Evolutionary conservation across 495 filamentous ascomycete genomes (phyloP).

Genomic region (Neohortaea acidophila): DNA sequence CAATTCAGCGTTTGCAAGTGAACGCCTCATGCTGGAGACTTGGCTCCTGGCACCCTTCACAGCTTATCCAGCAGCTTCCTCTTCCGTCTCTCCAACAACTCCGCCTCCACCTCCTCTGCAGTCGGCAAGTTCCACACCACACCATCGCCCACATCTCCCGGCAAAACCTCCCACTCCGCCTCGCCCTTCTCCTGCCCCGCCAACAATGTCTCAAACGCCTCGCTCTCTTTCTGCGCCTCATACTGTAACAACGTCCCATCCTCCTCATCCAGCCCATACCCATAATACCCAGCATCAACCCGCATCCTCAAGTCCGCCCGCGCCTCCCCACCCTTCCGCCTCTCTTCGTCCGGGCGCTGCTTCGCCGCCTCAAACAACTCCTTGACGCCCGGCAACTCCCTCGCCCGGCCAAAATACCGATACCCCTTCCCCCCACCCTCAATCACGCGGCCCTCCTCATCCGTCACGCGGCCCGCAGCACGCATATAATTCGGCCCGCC

Average conservation of each 20-base stretch:
- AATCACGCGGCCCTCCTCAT: conserved; percentile 84
- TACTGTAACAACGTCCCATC: conserved; percentile 72
- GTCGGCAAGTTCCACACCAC: conserved; percentile 72
- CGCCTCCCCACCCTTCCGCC: conserved; percentile 39
- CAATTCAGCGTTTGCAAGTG: not conserved
- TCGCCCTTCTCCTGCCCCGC: conserved; percentile 24
- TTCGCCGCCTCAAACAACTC: conserved; percentile 81
- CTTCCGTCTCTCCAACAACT: conserved; percentile 75
- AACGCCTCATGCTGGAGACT: not conserved
- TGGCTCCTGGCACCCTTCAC: conserved; percentile 37
- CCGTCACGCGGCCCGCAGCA: conserved; percentile 66
- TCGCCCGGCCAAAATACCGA: conserved; percentile 80
- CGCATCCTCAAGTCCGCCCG: conserved; percentile 59
- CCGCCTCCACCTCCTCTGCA: conserved; percentile 79
- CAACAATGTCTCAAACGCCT: conserved; percentile 54
- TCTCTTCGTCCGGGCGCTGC: conserved; percentile 37
- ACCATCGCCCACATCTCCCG: conserved; percentile 74
- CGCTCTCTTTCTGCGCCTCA: conserved; percentile 67
- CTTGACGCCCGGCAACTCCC: conserved; percentile 87
- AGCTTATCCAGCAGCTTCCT: conserved; percentile 68
- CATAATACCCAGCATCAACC: conserved; percentile 92
- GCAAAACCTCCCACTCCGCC: conserved; percentile 66
- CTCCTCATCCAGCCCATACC: conserved; percentile 87
- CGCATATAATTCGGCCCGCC: conserved; percentile 98
- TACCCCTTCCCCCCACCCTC: conserved; percentile 82